phyloP scores from a whole-genome alignment of 2,329 filamentous ascomycete genomes.

The Fusarium chuoi region DNA sequence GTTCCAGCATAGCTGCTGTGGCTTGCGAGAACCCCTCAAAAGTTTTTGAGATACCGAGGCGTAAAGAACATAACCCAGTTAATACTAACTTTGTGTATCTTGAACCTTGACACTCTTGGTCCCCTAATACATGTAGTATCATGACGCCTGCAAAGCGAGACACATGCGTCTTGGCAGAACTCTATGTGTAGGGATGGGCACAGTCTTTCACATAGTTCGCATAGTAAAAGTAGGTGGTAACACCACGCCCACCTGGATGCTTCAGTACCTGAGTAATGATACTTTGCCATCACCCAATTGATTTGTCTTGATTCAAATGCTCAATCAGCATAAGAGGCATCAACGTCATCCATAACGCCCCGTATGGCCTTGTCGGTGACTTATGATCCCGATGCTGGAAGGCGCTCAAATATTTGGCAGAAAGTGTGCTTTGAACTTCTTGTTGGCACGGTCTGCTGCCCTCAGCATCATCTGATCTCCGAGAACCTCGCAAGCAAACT shows the following conservation, averaged over 20 bases:
- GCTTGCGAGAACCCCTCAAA: neutral
- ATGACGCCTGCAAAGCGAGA: neutral
- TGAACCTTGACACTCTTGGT: neutral
- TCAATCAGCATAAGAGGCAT: neutral
- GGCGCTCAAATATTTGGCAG: conserved; percentile 73
- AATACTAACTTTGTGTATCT: neutral
- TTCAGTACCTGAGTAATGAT: neutral
- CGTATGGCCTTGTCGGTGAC: neutral
- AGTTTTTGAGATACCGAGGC: neutral
- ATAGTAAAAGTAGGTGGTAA: no score
- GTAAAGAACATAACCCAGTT: neutral
- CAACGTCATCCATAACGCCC: neutral
- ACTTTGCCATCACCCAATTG: neutral
- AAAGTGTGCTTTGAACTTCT: conserved; percentile 90
- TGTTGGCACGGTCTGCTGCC: conserved; percentile 85
- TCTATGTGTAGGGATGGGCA: neutral
- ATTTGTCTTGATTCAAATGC: neutral
- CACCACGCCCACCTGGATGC: no score
- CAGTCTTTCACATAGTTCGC: neutral
- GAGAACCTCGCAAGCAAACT: conserved; percentile 82
- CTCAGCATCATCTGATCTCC: conserved; percentile 88
- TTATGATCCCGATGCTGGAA: neutral
- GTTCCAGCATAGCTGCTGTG: conserved; percentile 4
- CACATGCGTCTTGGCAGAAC: neutral
- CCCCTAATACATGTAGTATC: neutral